Evolutionary conservation across 1,284 basidiomycete species (phyloP).

Genomic region (Marasmius sp.): DNA sequence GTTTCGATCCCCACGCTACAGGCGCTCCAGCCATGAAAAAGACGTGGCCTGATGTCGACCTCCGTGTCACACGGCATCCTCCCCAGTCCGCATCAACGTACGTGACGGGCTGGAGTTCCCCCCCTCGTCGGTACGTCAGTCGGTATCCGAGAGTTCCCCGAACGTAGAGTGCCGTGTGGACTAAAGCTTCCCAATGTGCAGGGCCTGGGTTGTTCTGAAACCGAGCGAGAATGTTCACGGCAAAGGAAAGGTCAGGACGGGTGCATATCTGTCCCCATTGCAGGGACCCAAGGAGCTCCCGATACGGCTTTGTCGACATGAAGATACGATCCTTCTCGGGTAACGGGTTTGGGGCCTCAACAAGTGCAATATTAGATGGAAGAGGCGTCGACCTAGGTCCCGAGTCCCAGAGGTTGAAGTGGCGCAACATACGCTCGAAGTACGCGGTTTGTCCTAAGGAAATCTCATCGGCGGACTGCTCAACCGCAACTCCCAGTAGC

Average conservation of each 20-base stretch:
- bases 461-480: no score
- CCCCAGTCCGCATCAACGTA: not conserved
- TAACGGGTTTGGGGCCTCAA: no score
- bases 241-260: not conserved
- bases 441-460: no score
- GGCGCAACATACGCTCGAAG: no score
- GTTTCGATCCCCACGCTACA: conserved; percentile 24
- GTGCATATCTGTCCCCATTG: not conserved
- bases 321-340: not conserved
- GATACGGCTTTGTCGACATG: not conserved
- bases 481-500: no score
- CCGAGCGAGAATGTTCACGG: not conserved
- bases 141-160: conserved; percentile 23
- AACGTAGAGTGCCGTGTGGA: conserved; percentile 30
- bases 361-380: no score
- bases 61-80: not conserved
- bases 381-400: no score
- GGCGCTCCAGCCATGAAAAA: conserved; percentile 18
- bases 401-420: no score
- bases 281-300: not conserved
- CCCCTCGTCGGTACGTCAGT: not conserved
- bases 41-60: not conserved
- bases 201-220: conserved; percentile 11
- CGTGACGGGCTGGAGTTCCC: not conserved
- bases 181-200: conserved; percentile 21